A percentile compares a stretch with the other conserved stretches of the same genome.
These are phyloP conservation scores for Canavalia gladiata DNA, from an alignment of 306 rosid species.

Conservation along the genomic window DNA sequence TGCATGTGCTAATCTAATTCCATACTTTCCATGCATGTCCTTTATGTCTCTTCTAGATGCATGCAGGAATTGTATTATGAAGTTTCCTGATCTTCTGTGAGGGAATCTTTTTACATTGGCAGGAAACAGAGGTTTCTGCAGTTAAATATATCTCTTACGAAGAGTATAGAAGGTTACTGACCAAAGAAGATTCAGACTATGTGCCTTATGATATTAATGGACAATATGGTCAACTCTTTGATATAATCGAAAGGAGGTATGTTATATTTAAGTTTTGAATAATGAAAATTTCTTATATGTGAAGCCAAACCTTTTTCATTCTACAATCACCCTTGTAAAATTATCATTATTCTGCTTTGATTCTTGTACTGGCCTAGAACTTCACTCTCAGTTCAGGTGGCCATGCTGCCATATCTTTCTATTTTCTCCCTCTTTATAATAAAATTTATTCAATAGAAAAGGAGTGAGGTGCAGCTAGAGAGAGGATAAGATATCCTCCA, in stretches of 20 bases:
- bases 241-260: slow-evolving; percentile 78
- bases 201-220: slow-evolving; percentile 84
- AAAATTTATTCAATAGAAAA: background rate
- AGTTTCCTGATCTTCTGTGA: slow-evolving; percentile 36
- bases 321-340: background rate
- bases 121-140: slow-evolving; percentile 96
- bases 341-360: slow-evolving; percentile 19
- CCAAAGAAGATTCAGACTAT: slow-evolving; percentile 74
- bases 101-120: slow-evolving; percentile 42
- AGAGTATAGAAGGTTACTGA: slow-evolving; percentile 75
- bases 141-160: slow-evolving; percentile 82
- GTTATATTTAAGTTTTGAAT: slow-evolving; percentile 7
- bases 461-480: background rate
- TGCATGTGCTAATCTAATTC: slow-evolving; percentile 36
- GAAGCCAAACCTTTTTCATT: slow-evolving; percentile 21
- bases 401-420: background rate
- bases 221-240: slow-evolving; percentile 83
- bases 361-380: background rate
- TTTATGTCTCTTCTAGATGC: slow-evolving; percentile 27
- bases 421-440: background rate
- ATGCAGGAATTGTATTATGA: slow-evolving; percentile 15
- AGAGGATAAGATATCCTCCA: background rate
- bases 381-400: background rate
- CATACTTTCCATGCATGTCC: slow-evolving; percentile 28
- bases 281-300: slow-evolving; percentile 1